Evolutionary conservation across 768 basidiomycete species (phyloP), one percentile per base, ranked within the genome.

Genomic region (Mycena chlorophos): DNA sequence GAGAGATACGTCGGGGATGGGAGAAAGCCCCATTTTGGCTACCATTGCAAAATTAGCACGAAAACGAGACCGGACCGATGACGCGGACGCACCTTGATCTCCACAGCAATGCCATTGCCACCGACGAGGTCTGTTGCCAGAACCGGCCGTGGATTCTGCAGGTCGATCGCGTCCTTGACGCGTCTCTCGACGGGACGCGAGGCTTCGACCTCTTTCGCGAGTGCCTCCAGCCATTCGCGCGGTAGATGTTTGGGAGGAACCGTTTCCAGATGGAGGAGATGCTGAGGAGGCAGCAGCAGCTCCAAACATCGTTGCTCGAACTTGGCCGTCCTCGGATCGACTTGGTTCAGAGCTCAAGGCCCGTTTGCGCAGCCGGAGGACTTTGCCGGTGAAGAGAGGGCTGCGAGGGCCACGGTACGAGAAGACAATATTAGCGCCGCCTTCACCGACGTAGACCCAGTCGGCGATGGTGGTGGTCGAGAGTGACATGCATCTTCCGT

Each of bases 21-120:
- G 34, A 98, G 71, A 70, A 99, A 97, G 3, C 86, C 93, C 95
- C 96, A 99, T 77, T 99, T 99, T 28, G 96, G 96, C 96, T 97
- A 66, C 4, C 16, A 46, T 27, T 31, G 43, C 16, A 39, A 12
- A 20, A 49, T 27, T 26, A 28, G 25, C 13, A 12, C 31, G 55
- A 30, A 51, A 23, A 42, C 38, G 42, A n/a, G n/a, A n/a, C n/a
- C n/a, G n/a, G n/a, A 25, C 28, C n/a, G 45, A 27, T 19, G 37
- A 31, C 45, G n/a, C 39, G 27, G 43, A 50, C 68, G 57, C 56
- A 92, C 96, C 85, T 98, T 98, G 70, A 98, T 92, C 74, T 98
- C 96, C 3, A 97, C 80, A 2, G 88, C 84, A 42, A 94, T 70
- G 46, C 80, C 82, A 47, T 76, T 61, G 6, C 81, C 79, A 27